Conservation (phyloP, 1,139 yeast genomes). For the Yarrowia galli region DNA sequence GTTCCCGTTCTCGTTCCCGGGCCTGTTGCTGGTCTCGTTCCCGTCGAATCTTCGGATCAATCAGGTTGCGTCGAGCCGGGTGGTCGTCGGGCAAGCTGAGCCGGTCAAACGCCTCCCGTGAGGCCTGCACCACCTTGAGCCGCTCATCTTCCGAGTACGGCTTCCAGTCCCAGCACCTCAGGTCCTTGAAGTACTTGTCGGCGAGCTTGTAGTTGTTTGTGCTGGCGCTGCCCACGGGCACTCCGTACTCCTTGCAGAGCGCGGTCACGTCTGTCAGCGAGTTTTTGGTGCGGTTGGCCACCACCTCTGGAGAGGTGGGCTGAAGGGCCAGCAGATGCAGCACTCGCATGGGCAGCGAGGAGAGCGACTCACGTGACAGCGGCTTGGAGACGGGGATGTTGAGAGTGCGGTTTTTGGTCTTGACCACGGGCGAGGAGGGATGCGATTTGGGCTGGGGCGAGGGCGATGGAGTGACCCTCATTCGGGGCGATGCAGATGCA, state of each 20-base stretch:
- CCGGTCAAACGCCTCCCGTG: constrained; percentile 49
- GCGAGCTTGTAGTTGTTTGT: constrained; percentile 43
- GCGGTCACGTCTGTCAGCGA: constrained; percentile 46
- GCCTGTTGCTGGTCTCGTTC: constrained; percentile 39
- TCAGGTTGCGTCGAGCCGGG: constrained; percentile 47
- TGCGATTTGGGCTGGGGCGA: constrained; percentile 40
- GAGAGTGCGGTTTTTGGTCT: constrained; percentile 40
- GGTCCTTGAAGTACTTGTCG: constrained; percentile 49
- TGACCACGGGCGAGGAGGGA: constrained; percentile 38
- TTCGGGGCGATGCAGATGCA: constrained; percentile 39
- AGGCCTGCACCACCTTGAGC: constrained; percentile 46
- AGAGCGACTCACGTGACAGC: constrained; percentile 45
- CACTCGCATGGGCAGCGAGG: constrained; percentile 48
- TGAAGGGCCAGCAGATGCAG: constrained; percentile 52
- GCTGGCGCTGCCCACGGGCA: not conserved
- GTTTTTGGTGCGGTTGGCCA: constrained; percentile 49
- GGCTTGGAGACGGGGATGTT: constrained; percentile 44
- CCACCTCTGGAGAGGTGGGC: constrained; percentile 44
- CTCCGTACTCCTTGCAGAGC: constrained; percentile 48
- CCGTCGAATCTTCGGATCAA: constrained; percentile 48
- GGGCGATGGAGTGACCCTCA: constrained; percentile 31
- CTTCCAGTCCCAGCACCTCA: constrained; percentile 53
- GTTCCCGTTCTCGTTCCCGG: not conserved
- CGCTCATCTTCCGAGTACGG: constrained; percentile 50
- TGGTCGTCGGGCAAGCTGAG: constrained; percentile 48